Conservation (phyloP, 495 filamentous ascomycete species). For the Rusavskia elegans region DNA sequence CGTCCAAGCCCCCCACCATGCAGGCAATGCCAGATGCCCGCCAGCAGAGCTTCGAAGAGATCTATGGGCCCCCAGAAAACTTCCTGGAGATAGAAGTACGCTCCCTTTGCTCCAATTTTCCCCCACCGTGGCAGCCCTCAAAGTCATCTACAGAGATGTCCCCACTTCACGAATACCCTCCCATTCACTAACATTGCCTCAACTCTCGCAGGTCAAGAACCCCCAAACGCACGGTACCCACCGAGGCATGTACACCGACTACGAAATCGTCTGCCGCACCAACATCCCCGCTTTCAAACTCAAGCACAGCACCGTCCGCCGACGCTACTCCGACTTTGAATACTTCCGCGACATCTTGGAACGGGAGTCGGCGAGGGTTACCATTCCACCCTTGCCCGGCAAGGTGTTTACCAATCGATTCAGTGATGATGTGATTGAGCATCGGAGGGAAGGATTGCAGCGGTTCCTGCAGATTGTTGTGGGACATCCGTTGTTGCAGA, state of each 20-base stretch:
- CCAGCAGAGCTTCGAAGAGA: slow-evolving; percentile 93
- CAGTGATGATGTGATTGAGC: slow-evolving; percentile 96
- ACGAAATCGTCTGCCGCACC: slow-evolving; percentile 91
- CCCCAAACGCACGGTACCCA: slow-evolving; percentile 91
- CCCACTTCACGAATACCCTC: background rate
- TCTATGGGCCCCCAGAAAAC: slow-evolving; percentile 97
- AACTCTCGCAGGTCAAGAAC: slow-evolving; percentile 77
- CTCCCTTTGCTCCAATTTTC: background rate
- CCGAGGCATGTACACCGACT: slow-evolving; percentile 94
- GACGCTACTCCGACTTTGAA: slow-evolving; percentile 95
- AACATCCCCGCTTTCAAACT: slow-evolving; percentile 99
- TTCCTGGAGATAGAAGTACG: slow-evolving; percentile 93
- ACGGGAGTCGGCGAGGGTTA: slow-evolving; percentile 83
- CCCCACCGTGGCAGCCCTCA: slow-evolving; percentile 3
- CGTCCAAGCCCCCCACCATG: slow-evolving; percentile 23
- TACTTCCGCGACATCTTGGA: slow-evolving; percentile 97
- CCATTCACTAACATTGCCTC: background rate
- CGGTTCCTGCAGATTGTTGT: slow-evolving; percentile 96
- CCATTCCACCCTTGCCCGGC: slow-evolving; percentile 86
- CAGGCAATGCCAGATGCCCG: slow-evolving; percentile 73
- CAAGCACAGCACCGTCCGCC: slow-evolving; percentile 66
- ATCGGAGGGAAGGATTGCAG: slow-evolving; percentile 78
- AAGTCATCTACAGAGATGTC: background rate
- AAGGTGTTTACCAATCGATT: slow-evolving; percentile 99
- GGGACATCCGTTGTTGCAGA: slow-evolving; percentile 90